Conservation (phyloP, 2,329 filamentous ascomycete genomes). For the Penicillium olsonii region DNA sequence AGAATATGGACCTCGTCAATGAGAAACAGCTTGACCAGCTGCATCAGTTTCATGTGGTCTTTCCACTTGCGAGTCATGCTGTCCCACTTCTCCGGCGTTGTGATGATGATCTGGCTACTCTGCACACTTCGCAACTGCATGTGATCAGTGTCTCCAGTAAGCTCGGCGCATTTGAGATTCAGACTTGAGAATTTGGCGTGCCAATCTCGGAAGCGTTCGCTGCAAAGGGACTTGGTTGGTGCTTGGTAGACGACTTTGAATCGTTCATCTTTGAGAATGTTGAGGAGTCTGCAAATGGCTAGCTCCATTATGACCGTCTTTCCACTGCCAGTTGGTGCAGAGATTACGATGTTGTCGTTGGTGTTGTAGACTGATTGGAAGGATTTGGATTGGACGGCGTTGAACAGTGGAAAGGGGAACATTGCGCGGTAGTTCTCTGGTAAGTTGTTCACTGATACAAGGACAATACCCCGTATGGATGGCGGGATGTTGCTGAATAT, state of each 20-base stretch:
- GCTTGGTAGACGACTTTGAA: constrained; percentile 86
- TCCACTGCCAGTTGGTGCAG: constrained; percentile 80
- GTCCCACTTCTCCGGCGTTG: constrained; percentile 90
- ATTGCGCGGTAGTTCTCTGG: constrained; percentile 69
- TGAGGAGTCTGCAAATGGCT: constrained; percentile 72
- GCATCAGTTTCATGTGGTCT: constrained; percentile 73
- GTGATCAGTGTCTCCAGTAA: constrained; percentile 78
- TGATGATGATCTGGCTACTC: constrained; percentile 77
- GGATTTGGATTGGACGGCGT: constrained; percentile 79
- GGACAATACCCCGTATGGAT: constrained; percentile 59
- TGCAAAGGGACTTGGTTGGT: constrained; percentile 79
- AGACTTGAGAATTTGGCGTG: constrained; percentile 69
- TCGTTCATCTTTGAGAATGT: constrained; percentile 55
- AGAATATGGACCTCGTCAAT: constrained; percentile 89
- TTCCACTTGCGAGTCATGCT: constrained; percentile 86
- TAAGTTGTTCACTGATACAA: constrained; percentile 61
- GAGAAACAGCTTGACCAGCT: constrained; percentile 75
- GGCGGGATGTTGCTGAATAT: constrained; percentile 30
- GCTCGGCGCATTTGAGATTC: constrained; percentile 69
- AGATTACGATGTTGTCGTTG: constrained; percentile 75
- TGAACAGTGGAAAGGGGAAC: constrained; percentile 75
- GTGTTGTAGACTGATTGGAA: constrained; percentile 67
- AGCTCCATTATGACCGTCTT: constrained; percentile 82
- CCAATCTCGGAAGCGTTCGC: constrained; percentile 77
- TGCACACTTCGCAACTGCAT: constrained; percentile 68